phyloP scores from a whole-genome alignment of 805 yeast species.

The Candida xyloterini region DNA sequence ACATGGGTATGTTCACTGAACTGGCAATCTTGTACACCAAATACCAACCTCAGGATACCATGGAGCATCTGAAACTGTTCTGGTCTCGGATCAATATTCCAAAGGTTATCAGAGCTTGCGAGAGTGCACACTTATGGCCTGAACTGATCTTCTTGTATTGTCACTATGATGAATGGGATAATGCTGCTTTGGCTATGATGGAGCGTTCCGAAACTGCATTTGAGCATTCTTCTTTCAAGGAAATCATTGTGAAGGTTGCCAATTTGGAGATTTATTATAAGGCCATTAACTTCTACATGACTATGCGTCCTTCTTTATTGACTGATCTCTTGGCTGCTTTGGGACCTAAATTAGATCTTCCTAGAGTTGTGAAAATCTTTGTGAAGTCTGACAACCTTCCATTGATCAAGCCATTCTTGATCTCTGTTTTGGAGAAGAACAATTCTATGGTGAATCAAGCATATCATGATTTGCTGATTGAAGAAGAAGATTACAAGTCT shows the following conservation, averaged over 20 bases:
- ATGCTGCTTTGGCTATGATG: slow-evolving; percentile 95
- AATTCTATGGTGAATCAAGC: slow-evolving; percentile 90
- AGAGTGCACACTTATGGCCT: slow-evolving; percentile 91
- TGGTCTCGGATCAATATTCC: slow-evolving; percentile 99
- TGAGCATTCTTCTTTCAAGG: slow-evolving; percentile 93
- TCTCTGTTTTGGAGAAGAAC: slow-evolving; percentile 87
- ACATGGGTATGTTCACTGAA: slow-evolving; percentile 99
- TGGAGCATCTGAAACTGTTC: slow-evolving; percentile 95
- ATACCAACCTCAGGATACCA: slow-evolving; percentile 83
- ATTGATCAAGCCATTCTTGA: slow-evolving; percentile 90
- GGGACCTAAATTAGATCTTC: slow-evolving; percentile 86
- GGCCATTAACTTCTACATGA: slow-evolving; percentile 91
- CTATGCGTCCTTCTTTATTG: slow-evolving; percentile 86
- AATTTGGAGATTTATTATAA: slow-evolving; percentile 96
- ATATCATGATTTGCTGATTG: slow-evolving; percentile 91
- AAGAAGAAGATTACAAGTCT: slow-evolving; percentile 93
- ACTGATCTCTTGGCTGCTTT: slow-evolving; percentile 82
- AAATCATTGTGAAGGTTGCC: slow-evolving; percentile 89
- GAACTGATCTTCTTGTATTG: slow-evolving; percentile 94
- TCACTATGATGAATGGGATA: slow-evolving; percentile 99
- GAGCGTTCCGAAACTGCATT: slow-evolving; percentile 90
- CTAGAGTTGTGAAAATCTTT: slow-evolving; percentile 93
- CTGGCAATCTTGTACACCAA: slow-evolving; percentile 87
- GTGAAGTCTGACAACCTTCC: slow-evolving; percentile 95
- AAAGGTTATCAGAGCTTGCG: slow-evolving; percentile 91